Evolutionary conservation across 352 stramenopile genomes (phyloP), one percentile per base, ranked within the genome.

Genomic region (Globisporangium paddicum): DNA sequence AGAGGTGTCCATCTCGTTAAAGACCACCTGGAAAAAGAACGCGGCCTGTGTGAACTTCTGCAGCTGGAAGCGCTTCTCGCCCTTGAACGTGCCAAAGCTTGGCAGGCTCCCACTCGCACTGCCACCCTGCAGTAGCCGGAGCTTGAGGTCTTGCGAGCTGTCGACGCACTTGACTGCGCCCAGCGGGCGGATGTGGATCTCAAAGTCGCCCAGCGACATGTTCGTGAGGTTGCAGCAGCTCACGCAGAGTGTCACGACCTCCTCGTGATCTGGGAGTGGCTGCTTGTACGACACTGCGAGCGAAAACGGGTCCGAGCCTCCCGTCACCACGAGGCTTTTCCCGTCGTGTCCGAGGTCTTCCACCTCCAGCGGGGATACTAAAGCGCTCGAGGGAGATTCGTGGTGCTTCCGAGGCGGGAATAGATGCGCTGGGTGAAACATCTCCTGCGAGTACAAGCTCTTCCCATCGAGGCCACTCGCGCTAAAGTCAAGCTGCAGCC

Each of bases 211-310:
- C 3, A 91, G 66, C 0, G 80, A 9, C 10, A 89, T 57, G 38
- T 71, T 90, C 52, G 68, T 89, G 28, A 85, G 71, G 51, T 94
- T 94, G 65, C 73, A 87, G 55, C 71, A 86, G 8, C 65, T 75
- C 13, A 94, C 55, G 5, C 67, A 67, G 0, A 92, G 55, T 23
- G 67, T 59, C 11, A 92, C 50, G 2, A 79, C 60, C 8, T 90
- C 72, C 56, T 89, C 77, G 13, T 77, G 72, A 21, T 57, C 60
- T 11, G 57, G 41, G 8, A 72, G 42, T 0, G 72, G 66, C 32
- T 94, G 82, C 2, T 77, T 69, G 52, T 87, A 86, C 9, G 67
- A 76, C 18, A 91, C 65, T 23, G 69, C 68, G 25, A 94, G 57
- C 1, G 75, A 72, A 3, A 94, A 66, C 9, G 80, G 84, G 25